These are phyloP conservation scores for Quambalaria eucalypti DNA, from an alignment of 1,284 basidiomycete species.

Conservation along the genomic window DNA sequence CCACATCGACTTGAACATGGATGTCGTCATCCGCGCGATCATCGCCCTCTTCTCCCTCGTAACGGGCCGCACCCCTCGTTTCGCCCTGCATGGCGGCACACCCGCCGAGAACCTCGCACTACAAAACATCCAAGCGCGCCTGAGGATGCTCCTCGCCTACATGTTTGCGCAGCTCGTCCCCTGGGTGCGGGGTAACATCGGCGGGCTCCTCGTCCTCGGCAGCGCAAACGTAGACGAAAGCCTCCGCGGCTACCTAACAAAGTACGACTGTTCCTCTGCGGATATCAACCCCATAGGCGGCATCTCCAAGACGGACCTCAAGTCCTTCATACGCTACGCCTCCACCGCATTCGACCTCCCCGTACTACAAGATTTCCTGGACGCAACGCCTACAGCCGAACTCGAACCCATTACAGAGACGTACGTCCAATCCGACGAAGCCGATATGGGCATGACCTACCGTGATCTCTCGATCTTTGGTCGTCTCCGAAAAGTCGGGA, in stretches of 20 bases:
- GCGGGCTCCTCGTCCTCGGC: constrained; percentile 84
- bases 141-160: constrained; percentile 94
- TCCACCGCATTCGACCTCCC: constrained; percentile 70
- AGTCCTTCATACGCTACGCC: constrained; percentile 85
- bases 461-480: constrained; percentile 92
- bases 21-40: constrained; percentile 74
- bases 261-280: constrained; percentile 73
- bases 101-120: constrained; percentile 85
- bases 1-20: constrained; percentile 94
- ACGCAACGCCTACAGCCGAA: constrained; percentile 87
- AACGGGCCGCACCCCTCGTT: constrained; percentile 72
- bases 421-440: constrained; percentile 93
- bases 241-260: constrained; percentile 90
- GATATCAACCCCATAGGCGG: constrained; percentile 98
- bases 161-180: constrained; percentile 92
- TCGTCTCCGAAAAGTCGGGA: constrained; percentile 84
- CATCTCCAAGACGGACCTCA: constrained; percentile 94
- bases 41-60: constrained; percentile 73
- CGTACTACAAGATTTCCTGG: constrained; percentile 70
- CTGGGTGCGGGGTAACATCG: constrained; percentile 74
- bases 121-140: constrained; percentile 92
- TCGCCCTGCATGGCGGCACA: constrained; percentile 78
- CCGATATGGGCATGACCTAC: constrained; percentile 91
- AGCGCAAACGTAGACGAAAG: constrained; percentile 96
- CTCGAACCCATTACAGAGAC: constrained; percentile 87